A percentile compares a stretch with the other conserved stretches of the same genome.
phyloP scores from a whole-genome alignment of 345 rosid species.

The Euclidium syriacum region DNA sequence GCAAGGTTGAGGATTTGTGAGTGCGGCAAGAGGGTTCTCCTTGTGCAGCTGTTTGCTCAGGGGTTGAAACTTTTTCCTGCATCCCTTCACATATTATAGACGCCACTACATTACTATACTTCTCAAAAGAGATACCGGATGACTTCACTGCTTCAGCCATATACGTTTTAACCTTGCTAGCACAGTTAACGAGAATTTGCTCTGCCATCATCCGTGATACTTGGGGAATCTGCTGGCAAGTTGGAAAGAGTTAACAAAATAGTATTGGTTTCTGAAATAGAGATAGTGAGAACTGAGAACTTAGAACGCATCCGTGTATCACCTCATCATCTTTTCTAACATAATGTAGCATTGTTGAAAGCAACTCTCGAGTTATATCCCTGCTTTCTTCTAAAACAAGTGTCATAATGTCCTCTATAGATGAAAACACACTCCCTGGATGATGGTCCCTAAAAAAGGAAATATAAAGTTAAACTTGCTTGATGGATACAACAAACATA shows the following conservation, averaged over 20 bases:
- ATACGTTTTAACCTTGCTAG: slow-evolving; percentile 47
- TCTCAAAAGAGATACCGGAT: slow-evolving; percentile 37
- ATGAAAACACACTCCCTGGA: slow-evolving; percentile 44
- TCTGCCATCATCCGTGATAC: slow-evolving; percentile 54
- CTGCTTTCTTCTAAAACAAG: slow-evolving; percentile 81
- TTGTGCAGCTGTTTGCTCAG: slow-evolving; percentile 20
- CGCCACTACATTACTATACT: slow-evolving; percentile 44
- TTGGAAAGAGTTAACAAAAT: not conserved
- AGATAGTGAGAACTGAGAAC: too few relatives aligned
- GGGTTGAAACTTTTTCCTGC: not conserved
- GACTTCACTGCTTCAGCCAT: slow-evolving; percentile 41
- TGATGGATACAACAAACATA: too few relatives aligned
- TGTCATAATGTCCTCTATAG: slow-evolving; percentile 70
- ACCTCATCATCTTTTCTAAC: slow-evolving; percentile 58
- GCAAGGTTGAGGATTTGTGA: slow-evolving; percentile 2
- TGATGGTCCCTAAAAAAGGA: slow-evolving; percentile 48
- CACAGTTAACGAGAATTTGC: slow-evolving; percentile 48
- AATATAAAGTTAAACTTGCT: too few relatives aligned
- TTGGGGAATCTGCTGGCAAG: slow-evolving; percentile 56
- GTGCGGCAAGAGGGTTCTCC: not conserved
- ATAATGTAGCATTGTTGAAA: slow-evolving; percentile 48
- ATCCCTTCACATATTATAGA: slow-evolving; percentile 45
- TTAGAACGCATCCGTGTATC: not conserved
- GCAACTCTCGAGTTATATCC: slow-evolving; percentile 53
- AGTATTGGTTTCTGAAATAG: not conserved